Evolutionary conservation across 2,329 filamentous ascomycete genomes (phyloP).

Genomic region (Cladosporium sp.): DNA sequence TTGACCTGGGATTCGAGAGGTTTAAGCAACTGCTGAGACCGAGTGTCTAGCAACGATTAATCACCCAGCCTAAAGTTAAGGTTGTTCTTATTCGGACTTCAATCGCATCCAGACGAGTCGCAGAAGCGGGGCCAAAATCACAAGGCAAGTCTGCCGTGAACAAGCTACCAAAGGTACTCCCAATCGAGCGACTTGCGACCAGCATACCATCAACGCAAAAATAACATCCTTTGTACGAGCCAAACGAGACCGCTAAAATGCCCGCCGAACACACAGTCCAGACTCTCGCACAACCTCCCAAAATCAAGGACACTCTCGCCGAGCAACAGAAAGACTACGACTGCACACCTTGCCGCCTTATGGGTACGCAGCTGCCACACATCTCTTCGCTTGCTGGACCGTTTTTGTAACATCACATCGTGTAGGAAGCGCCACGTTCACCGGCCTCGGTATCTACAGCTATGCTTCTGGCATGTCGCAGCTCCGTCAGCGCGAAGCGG

Average conservation of each 20-base stretch:
- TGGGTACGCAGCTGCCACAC: slow-evolving; percentile 3
- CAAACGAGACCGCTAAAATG: not conserved
- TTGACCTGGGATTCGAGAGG: too few species aligned
- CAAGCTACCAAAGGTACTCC: not conserved
- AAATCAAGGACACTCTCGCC: slow-evolving; percentile 9
- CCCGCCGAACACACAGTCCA: not conserved
- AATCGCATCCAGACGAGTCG: too few species aligned
- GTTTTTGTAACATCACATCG: not conserved
- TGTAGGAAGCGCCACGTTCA: slow-evolving; percentile 42
- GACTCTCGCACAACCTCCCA: slow-evolving; percentile 8
- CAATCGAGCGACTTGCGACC: slow-evolving; percentile 4
- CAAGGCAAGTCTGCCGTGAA: not conserved
- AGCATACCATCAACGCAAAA: not conserved
- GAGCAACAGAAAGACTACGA: slow-evolving; percentile 15
- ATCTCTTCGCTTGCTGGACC: not conserved
- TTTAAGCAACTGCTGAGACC: too few species aligned
- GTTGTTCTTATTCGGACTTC: too few species aligned
- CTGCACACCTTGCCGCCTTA: slow-evolving; percentile 15
- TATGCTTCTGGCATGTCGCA: slow-evolving; percentile 45
- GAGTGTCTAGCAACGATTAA: too few species aligned
- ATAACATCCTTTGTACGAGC: not conserved
- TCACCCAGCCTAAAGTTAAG: too few species aligned
- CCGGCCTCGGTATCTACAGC: slow-evolving; percentile 44
- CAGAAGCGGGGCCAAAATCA: too few species aligned
- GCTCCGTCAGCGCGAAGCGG: slow-evolving; percentile 36